Base-by-base conservation (phyloP, 148 eudicot genomes). In the Agrostemma githago region DNA sequence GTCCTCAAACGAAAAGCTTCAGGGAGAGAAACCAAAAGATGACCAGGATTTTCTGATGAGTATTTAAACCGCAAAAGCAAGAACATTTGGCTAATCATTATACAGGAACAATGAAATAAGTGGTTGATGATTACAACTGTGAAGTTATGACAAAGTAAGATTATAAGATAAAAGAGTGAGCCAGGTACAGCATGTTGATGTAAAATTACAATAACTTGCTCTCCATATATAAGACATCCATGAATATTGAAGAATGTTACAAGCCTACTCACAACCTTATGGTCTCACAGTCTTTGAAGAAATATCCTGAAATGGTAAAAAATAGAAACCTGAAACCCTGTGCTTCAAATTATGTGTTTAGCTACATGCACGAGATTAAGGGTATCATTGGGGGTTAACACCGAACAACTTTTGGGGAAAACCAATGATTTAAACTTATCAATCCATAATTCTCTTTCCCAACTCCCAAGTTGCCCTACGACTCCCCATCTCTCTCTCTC, bases 191-290 rank as follows among this genome's bases (percentile, higher is more conserved):
- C 67, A 63, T 26, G 67, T 37, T 15, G n/a, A 63, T 12, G 12
- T 34, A 63, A 63, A 62, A 48, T 48, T 48, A 43, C 46, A 43
- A 43, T 43, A 48, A 48, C 3, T 19, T 61, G 20, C 66, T 26
- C 40, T 37, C 42, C 37, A 21, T 10, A 26, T 63, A 8, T 8
- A 37, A 26, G 42, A 37, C 66, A 26, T 26, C 16, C 42, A 63
- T 34, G 9, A 63, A 63, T 21, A 9, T 20, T 62, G 65, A 62
- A 62, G 19, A 60, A 60, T 19, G 21, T 63, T 41, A 63, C 66
- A 63, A 12, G 15, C 66, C 66, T n/a, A 37, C 34, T 48, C 66
- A 63, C 34, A 63, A 63, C 21, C 66, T 34, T 63, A 63, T 63
- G 66, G 38, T 37, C 66, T 48, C 41, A 34, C 66, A 21, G 42